Base-by-base conservation (phyloP, 257 asterid species). In the Cinchona pubescens region DNA sequence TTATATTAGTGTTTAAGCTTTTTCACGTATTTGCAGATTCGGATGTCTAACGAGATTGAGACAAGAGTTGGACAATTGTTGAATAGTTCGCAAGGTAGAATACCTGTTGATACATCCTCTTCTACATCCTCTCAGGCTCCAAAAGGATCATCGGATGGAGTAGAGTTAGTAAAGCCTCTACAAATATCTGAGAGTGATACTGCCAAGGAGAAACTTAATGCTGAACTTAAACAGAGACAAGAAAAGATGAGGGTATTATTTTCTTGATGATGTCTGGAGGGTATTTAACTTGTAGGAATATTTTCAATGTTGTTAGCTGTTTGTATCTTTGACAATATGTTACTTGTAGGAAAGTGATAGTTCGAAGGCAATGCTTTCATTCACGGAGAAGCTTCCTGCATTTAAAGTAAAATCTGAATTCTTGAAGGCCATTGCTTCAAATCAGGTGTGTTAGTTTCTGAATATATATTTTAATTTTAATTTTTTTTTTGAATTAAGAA, bases 341-440 rank as follows among this genome's bases (percentile, higher is more conserved):
- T 46, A 40, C 76, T 82, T 83, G 81, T 82, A 95, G 99, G 91
- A 77, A 80, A 83, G 84, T 78, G 90, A 82, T 30, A 48, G 76
- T 34, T 91, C 86, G 63, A 95, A 91, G 87, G 86, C 80, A 77
- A 92, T 92, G 96, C 88, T 89, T 51, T 88, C 87, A 37, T 91
- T 95, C 77, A 85, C 98, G 82, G 97, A 88, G 83, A 89, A 87
- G 83, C 94, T 95, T 75, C 97, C 98, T 0, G 98, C 98, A 53
- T 95, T 78, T 81, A 89, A 95, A 83, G 85, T 84, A 48, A 95
- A 89, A 79, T 80, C 89, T 27, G 96, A 90, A 62, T 91, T 95
- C 83, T 75, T 92, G 88, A 85, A 91, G 82, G 97, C 98, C 49
- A 96, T 95, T 73, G 89, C 89, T 23, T 83, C 77, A 84, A 85